phyloP scores from a whole-genome alignment of 2,329 filamentous ascomycete genomes.

The Penicillium decumbens region DNA sequence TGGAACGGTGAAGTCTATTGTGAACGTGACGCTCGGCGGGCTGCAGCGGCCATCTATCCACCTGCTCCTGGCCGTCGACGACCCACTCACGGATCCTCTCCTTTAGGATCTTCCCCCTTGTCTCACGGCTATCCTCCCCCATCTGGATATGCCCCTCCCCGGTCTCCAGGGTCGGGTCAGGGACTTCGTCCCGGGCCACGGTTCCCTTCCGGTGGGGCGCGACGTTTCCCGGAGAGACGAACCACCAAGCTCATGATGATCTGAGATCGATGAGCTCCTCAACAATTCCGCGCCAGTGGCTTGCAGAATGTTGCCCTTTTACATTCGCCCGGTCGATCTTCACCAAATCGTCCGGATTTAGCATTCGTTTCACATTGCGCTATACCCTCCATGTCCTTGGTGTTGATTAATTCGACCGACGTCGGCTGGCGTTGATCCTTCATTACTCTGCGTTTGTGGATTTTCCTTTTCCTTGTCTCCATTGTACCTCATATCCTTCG shows the following conservation, averaged over 20 bases:
- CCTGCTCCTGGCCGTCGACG: conserved; percentile 34
- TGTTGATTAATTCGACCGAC: conserved; percentile 5
- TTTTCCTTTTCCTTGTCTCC: conserved; percentile 4
- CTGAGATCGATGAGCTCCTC: conserved; percentile 25
- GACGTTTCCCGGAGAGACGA: conserved; percentile 47
- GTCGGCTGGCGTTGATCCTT: conserved; percentile 17
- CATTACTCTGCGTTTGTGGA: conserved; percentile 1
- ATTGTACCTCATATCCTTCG: not conserved
- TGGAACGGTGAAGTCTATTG: conserved; percentile 76
- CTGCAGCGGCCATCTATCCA: conserved; percentile 32
- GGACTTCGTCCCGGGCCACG: conserved; percentile 21
- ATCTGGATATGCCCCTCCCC: conserved; percentile 23
- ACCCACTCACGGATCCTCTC: conserved; percentile 33
- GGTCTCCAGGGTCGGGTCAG: conserved; percentile 12
- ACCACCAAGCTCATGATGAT: conserved; percentile 49
- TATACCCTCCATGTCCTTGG: conserved; percentile 21
- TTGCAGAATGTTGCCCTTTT: not conserved
- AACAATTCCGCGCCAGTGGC: not conserved
- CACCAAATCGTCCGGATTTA: not conserved
- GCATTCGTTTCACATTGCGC: conserved; percentile 18
- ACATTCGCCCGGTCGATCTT: not conserved
- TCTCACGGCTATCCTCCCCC: conserved; percentile 30
- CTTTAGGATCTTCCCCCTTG: conserved; percentile 32
- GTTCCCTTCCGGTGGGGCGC: conserved; percentile 27
- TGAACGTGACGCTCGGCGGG: conserved; percentile 73